phyloP scores from a whole-genome alignment of 345 rosid genomes.

The Dipteronia sinensis region DNA sequence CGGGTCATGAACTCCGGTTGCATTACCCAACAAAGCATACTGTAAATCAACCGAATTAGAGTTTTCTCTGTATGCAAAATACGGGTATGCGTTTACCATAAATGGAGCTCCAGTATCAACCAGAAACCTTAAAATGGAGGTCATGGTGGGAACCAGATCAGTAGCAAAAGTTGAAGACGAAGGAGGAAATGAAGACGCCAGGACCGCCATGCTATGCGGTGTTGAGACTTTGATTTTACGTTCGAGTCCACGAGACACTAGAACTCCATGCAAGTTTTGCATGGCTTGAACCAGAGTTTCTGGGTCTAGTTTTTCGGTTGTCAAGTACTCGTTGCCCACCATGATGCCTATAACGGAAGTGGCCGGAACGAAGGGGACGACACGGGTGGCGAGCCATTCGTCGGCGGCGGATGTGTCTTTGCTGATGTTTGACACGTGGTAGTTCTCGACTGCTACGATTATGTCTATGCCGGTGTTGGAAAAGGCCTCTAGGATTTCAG shows the following conservation, averaged over 20 bases:
- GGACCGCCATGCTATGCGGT: constrained; percentile 67
- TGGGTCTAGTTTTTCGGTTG: constrained; percentile 45
- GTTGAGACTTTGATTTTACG: constrained; percentile 69
- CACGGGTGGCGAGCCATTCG: constrained; percentile 52
- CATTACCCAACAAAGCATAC: constrained; percentile 57
- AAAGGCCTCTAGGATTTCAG: constrained; percentile 64
- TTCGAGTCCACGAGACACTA: constrained; percentile 50
- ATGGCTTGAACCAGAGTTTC: constrained; percentile 50
- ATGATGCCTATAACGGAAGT: constrained; percentile 55
- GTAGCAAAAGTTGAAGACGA: constrained; percentile 54
- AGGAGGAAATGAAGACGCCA: constrained; percentile 65
- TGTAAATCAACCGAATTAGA: constrained; percentile 47
- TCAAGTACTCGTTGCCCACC: constrained; percentile 63
- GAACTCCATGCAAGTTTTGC: constrained; percentile 57
- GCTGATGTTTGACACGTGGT: constrained; percentile 50
- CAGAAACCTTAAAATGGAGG: constrained; percentile 49
- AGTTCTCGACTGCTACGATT: constrained; percentile 58
- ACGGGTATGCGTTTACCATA: constrained; percentile 71
- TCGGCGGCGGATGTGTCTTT: constrained; percentile 46
- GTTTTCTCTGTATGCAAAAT: constrained; percentile 61
- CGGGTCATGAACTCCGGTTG: constrained; percentile 53
- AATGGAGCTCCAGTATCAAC: constrained; percentile 57
- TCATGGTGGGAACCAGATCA: constrained; percentile 50
- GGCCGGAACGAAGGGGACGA: constrained; percentile 58
- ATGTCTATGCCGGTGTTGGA: constrained; percentile 71